Conservation (phyloP, 495 filamentous ascomycete genomes). For the Tuber umbilicatum region DNA sequence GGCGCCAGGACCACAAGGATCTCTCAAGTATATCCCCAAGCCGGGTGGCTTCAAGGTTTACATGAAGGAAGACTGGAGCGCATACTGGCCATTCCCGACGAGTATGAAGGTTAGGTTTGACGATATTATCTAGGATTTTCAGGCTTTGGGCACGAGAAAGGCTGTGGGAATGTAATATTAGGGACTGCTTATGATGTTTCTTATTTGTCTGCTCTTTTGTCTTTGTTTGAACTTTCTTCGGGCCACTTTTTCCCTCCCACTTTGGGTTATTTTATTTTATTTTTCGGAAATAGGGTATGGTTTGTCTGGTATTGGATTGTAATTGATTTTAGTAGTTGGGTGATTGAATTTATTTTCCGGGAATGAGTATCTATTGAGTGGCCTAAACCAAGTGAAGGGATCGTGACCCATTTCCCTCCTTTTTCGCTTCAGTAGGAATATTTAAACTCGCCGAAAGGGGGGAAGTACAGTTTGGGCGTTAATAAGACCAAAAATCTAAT, state of each 20-base stretch:
- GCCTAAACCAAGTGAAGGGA: too few relatives aligned
- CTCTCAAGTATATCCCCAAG: slow-evolving; percentile 63
- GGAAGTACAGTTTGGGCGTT: too few relatives aligned
- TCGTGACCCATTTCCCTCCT: too few relatives aligned
- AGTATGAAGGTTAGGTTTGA: slow-evolving; percentile 57
- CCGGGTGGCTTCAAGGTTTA: slow-evolving; percentile 60
- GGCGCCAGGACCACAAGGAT: slow-evolving; percentile 60
- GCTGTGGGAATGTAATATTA: slow-evolving; percentile 9
- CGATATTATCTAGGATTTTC: slow-evolving; percentile 33
- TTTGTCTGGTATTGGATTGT: not conserved
- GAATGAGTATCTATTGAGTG: not conserved
- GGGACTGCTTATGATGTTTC: slow-evolving; percentile 5
- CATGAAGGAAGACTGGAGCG: slow-evolving; percentile 66
- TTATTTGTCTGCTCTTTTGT: not conserved
- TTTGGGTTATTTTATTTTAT: not conserved
- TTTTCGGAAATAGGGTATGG: not conserved
- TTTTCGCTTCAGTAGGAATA: too few relatives aligned
- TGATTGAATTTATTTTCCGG: not conserved
- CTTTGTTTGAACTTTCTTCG: not conserved
- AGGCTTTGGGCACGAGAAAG: not conserved
- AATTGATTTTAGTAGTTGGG: not conserved
- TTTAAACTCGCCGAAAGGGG: too few relatives aligned
- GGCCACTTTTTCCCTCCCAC: not conserved
- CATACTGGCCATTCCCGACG: slow-evolving; percentile 66
- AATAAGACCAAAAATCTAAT: too few relatives aligned